These are phyloP conservation scores for Saccharomycopsis fodiens DNA, from an alignment of 805 yeast genomes.

Conservation along the genomic window DNA sequence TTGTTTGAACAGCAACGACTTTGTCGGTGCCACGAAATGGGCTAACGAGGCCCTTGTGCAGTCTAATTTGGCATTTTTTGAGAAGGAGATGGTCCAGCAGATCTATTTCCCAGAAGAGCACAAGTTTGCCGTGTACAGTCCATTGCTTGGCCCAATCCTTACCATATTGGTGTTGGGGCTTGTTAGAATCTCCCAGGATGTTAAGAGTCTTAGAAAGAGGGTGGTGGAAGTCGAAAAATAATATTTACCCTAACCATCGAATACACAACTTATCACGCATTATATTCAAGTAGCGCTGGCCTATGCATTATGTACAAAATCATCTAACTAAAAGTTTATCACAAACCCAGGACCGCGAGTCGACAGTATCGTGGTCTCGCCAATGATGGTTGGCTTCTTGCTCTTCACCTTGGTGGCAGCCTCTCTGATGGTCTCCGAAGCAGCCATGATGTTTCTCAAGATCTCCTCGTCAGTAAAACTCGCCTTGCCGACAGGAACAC, in stretches of 20 bases:
- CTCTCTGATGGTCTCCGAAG: constrained; percentile 51
- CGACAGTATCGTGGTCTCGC: constrained; percentile 59
- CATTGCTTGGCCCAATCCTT: constrained; percentile 77
- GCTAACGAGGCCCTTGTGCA: constrained; percentile 48
- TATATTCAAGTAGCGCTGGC: too few species aligned
- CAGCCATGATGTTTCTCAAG: constrained; percentile 59
- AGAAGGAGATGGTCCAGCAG: constrained; percentile 92
- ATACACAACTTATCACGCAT: too few species aligned
- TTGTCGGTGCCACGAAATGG: constrained; percentile 30
- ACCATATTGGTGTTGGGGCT: constrained; percentile 53
- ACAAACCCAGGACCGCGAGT: constrained; percentile 78
- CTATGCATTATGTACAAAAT: too few species aligned
- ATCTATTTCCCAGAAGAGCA: constrained; percentile 94
- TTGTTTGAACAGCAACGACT: constrained; percentile 26
- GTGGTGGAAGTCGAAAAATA: too few species aligned
- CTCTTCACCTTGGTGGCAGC: constrained; percentile 48
- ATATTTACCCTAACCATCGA: too few species aligned
- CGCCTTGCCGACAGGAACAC: constrained; percentile 70
- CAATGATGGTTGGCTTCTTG: constrained; percentile 62
- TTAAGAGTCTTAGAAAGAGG: constrained; percentile 8
- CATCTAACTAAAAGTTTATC: constrained; percentile 36
- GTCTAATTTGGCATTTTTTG: constrained; percentile 78
- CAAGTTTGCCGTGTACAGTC: constrained; percentile 87
- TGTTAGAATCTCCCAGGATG: constrained; percentile 38
- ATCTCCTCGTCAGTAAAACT: constrained; percentile 72